Conservation (phyloP, 1,284 basidiomycete genomes). For the Trichosporon sp. region DNA sequence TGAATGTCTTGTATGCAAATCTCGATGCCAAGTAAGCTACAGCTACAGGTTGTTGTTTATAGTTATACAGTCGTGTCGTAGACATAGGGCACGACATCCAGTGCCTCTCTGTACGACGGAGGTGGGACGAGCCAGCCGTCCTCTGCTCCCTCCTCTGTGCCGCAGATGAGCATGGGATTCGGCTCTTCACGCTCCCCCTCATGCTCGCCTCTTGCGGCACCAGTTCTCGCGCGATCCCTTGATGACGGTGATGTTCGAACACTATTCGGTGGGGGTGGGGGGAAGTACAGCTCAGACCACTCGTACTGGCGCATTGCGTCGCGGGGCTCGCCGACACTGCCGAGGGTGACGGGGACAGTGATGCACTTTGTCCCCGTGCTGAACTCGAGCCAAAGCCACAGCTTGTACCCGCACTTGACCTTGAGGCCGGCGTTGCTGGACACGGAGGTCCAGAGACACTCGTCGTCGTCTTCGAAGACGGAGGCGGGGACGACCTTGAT, state of each 20-base stretch:
- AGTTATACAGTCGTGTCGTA: constrained; percentile 9
- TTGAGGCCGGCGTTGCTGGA: background rate
- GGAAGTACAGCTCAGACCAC: constrained; percentile 33
- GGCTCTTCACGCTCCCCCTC: background rate
- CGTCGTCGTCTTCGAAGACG: constrained; percentile 25
- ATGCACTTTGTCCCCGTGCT: constrained; percentile 35
- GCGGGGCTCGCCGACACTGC: constrained; percentile 48
- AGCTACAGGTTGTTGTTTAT: too few species aligned
- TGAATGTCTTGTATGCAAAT: background rate
- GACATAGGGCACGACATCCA: constrained; percentile 29
- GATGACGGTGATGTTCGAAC: background rate
- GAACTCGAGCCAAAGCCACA: background rate
- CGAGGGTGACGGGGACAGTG: constrained; percentile 48
- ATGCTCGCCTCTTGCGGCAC: too few species aligned
- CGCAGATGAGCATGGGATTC: constrained; percentile 25
- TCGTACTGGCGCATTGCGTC: constrained; percentile 31
- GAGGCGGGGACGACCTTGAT: constrained; percentile 5
- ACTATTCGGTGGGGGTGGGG: background rate
- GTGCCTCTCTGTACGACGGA: constrained; percentile 33
- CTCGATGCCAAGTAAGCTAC: background rate
- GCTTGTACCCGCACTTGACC: background rate
- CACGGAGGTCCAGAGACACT: constrained; percentile 21
- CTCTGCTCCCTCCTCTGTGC: constrained; percentile 29
- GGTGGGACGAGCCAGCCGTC: constrained; percentile 41
- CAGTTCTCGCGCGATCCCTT: too few species aligned